phyloP scores from a whole-genome alignment of 2,329 filamentous ascomycete genomes.

The Colletotrichum musae region DNA sequence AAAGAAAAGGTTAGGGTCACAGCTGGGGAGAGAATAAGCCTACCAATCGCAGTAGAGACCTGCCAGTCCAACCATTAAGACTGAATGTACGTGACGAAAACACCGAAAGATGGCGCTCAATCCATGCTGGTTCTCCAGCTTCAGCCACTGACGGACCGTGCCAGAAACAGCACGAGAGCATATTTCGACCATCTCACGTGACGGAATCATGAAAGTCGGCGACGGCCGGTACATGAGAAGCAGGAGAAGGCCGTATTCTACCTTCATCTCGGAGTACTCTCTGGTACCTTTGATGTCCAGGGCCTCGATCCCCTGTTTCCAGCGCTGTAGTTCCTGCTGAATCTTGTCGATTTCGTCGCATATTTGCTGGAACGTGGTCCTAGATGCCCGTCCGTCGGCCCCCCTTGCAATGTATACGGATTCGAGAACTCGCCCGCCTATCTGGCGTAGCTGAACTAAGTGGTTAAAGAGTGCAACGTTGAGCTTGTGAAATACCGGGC shows the following conservation, averaged over 20 bases:
- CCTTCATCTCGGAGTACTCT: conserved; percentile 45
- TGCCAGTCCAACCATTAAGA: conserved; percentile 44
- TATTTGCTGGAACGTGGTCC: conserved; percentile 45
- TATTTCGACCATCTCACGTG: conserved; percentile 41
- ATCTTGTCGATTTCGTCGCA: conserved; percentile 41
- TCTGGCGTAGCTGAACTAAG: conserved; percentile 41
- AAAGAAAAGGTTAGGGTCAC: not conserved
- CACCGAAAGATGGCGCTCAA: conserved; percentile 42
- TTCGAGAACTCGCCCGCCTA: conserved; percentile 45
- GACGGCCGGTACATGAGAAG: conserved; percentile 44
- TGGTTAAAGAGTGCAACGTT: conserved; percentile 35
- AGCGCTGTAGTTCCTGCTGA: conserved; percentile 41
- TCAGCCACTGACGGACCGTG: conserved; percentile 43
- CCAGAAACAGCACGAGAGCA: conserved; percentile 45
- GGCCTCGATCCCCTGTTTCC: conserved; percentile 41
- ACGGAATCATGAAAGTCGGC: conserved; percentile 47
- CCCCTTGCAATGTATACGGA: conserved; percentile 46
- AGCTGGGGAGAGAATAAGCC: not conserved
- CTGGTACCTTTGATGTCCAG: conserved; percentile 43
- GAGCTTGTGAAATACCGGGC: conserved; percentile 40
- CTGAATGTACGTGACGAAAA: conserved; percentile 43
- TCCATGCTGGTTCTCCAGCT: conserved; percentile 39
- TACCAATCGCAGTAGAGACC: conserved; percentile 47
- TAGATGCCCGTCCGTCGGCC: conserved; percentile 41
- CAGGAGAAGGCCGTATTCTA: conserved; percentile 45